Percentiles rank a stretch among this genome's conserved stretches.
Conservation (phyloP, 495 filamentous ascomycete species). For the Trichocladium uniseriatum region DNA sequence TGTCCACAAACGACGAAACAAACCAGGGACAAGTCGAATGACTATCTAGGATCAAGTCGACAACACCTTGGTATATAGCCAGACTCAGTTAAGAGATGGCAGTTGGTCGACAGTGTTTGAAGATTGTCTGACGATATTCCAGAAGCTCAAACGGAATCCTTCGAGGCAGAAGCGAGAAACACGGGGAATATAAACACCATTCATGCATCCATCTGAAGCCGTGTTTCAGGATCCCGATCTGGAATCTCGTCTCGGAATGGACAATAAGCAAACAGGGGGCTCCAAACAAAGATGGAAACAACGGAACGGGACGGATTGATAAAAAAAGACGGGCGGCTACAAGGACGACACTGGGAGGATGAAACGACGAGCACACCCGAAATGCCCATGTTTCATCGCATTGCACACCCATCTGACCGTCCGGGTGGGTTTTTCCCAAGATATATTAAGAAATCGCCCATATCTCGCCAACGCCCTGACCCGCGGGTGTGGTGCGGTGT, state of each 20-base stretch:
- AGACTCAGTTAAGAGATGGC: no score
- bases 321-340: slow-evolving; percentile 24
- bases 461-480: not conserved
- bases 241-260: not conserved
- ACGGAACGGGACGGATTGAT: slow-evolving; percentile 1
- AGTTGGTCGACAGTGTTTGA: not conserved
- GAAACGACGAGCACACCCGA: slow-evolving; percentile 1
- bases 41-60: no score
- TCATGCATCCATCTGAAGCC: not conserved
- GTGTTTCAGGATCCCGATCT: slow-evolving; percentile 4
- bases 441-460: not conserved
- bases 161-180: not conserved
- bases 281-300: slow-evolving; percentile 8
- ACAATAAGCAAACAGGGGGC: not conserved
- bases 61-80: not conserved
- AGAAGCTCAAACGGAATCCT: not conserved
- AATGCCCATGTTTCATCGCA: slow-evolving; percentile 4
- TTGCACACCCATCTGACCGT: not conserved
- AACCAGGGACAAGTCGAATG: no score
- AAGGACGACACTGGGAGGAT: slow-evolving; percentile 3
- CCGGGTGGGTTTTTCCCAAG: not conserved
- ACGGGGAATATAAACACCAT: not conserved
- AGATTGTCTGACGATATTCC: not conserved
- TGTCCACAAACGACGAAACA: not conserved
- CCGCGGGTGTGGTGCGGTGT: not conserved